These are phyloP conservation scores for Auricularia heimuer DNA, from an alignment of 768 basidiomycete genomes.

Conservation along the genomic window DNA sequence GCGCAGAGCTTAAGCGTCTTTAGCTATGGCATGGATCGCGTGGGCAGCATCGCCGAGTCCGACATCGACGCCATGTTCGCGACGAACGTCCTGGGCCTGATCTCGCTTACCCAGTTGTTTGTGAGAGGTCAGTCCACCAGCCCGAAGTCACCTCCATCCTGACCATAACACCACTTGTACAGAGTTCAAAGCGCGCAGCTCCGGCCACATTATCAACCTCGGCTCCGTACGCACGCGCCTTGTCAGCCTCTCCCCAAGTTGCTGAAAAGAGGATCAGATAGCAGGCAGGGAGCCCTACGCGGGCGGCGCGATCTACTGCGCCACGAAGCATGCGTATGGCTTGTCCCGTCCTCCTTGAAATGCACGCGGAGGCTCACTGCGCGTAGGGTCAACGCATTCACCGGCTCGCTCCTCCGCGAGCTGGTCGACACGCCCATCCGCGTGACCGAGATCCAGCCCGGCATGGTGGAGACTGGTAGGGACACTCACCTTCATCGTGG, in stretches of 20 bases:
- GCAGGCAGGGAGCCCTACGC: conserved; percentile 83
- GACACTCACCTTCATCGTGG: not conserved
- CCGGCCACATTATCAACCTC: conserved; percentile 88
- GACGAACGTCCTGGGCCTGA: conserved; percentile 69
- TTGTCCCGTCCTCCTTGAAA: not conserved
- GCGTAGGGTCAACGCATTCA: conserved; percentile 69
- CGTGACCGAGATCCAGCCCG: conserved; percentile 87
- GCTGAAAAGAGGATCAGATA: conserved; percentile 31
- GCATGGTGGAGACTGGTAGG: conserved; percentile 16
- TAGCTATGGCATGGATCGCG: conserved; percentile 63
- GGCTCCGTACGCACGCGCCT: conserved; percentile 28
- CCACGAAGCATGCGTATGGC: conserved; percentile 62
- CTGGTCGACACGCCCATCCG: conserved; percentile 88
- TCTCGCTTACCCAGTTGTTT: conserved; percentile 69
- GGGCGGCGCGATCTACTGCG: conserved; percentile 88
- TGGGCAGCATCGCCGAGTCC: conserved; percentile 68
- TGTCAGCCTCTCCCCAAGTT: not conserved
- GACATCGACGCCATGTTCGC: conserved; percentile 60
- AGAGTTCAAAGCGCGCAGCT: conserved; percentile 72
- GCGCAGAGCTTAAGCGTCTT: not conserved
- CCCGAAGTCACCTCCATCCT: not conserved
- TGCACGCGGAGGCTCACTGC: not conserved
- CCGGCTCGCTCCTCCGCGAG: conserved; percentile 69
- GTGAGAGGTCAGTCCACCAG: conserved; percentile 36
- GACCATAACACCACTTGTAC: conserved; percentile 5